Evolutionary conservation across 2,329 filamentous ascomycete genomes (phyloP).

Genomic region (Gaeumannomyces sp.): DNA sequence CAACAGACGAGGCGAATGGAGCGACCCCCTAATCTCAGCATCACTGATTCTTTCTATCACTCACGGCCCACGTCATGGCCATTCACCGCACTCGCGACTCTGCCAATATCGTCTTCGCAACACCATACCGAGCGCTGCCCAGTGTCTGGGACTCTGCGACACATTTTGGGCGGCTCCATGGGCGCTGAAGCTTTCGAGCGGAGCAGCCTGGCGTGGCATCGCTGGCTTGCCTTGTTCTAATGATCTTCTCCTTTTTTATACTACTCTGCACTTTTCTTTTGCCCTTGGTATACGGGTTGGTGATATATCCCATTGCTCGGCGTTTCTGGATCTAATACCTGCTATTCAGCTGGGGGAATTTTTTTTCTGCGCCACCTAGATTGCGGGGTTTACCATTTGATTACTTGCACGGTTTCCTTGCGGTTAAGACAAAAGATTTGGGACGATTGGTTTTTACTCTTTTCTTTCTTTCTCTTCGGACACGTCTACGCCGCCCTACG

Average conservation of each 20-base stretch:
- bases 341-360: conserved; percentile 7
- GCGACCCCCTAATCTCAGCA: background rate
- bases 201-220: background rate
- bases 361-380: background rate
- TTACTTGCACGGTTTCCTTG: background rate
- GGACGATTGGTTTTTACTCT: background rate
- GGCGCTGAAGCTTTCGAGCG: background rate
- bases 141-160: background rate
- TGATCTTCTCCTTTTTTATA: conserved; percentile 15
- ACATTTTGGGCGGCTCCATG: background rate
- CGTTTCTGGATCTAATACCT: conserved; percentile 18
- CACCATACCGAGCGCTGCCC: background rate
- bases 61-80: background rate
- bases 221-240: conserved; percentile 13
- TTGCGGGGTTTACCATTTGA: background rate
- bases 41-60: background rate
- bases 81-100: background rate
- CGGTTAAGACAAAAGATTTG: background rate
- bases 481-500: background rate
- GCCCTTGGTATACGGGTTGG: conserved; percentile 21
- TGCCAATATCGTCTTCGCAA: background rate
- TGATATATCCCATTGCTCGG: conserved; percentile 20
- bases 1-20: background rate
- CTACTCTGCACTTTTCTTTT: conserved; percentile 9
- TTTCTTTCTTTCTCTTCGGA: background rate